Percentiles rank a stretch among this genome's conserved stretches.
phyloP scores from a whole-genome alignment of 2,329 filamentous ascomycete species.

The Calonectria henricotiae region DNA sequence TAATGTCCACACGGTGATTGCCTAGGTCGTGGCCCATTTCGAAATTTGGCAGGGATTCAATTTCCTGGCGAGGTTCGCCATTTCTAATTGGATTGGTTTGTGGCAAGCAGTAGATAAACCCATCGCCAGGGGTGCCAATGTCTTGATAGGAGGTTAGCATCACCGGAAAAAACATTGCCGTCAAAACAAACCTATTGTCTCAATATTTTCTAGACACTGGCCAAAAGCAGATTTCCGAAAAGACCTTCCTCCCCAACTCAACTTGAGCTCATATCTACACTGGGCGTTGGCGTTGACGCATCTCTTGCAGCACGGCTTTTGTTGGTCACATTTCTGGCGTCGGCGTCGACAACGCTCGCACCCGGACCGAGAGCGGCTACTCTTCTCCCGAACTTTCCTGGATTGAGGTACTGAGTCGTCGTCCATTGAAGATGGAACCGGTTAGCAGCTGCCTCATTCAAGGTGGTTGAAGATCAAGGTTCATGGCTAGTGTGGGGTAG shows the following conservation, averaged over 20 bases:
- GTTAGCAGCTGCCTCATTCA: not conserved
- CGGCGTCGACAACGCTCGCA: slow-evolving; percentile 42
- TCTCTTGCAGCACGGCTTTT: slow-evolving; percentile 40
- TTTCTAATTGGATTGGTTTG: too few species aligned
- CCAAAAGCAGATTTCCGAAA: slow-evolving; percentile 42
- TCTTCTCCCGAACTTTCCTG: not conserved
- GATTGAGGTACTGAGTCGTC: not conserved
- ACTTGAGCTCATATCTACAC: slow-evolving; percentile 39
- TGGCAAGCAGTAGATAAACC: slow-evolving; percentile 35
- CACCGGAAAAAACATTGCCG: too few species aligned
- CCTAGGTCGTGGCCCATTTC: not conserved
- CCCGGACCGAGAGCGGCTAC: slow-evolving; percentile 39
- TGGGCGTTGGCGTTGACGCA: slow-evolving; percentile 30
- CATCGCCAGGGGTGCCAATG: slow-evolving; percentile 8
- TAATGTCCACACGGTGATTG: too few species aligned
- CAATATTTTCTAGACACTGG: slow-evolving; percentile 29
- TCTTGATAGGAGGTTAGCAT: slow-evolving; percentile 16
- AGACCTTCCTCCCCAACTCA: slow-evolving; percentile 41
- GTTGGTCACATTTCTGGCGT: slow-evolving; percentile 45
- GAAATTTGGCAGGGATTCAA: too few species aligned
- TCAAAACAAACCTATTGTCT: slow-evolving; percentile 25
- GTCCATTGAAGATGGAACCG: not conserved
- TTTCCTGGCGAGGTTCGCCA: too few species aligned
- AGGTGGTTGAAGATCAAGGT: not conserved
- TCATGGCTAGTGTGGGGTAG: not conserved